Base-by-base conservation (phyloP, 2,329 filamentous ascomycete genomes). In the Grosmannia huntii region DNA sequence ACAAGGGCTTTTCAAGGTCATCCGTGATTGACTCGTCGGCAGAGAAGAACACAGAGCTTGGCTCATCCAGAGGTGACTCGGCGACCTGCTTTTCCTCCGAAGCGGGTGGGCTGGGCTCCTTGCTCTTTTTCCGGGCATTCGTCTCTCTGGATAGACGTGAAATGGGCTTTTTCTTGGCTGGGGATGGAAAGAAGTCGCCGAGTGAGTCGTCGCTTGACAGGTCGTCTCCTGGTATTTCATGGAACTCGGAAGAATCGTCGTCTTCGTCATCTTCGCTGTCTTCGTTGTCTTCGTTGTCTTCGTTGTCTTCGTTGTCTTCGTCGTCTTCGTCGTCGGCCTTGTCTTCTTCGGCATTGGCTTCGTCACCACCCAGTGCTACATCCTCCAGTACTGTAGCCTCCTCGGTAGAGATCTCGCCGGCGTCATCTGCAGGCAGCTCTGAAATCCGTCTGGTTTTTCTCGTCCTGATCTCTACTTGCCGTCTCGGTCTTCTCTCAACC, bases 21-120 rank as follows among this genome's bases (percentile, higher is more conserved):
- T 58, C 52, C 0, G 49, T 9, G 2, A 57, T 28, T 0, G 59
- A 60, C 23, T 63, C 62, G 12, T 60, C 60, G 1, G 62, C 62
- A 2, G 62, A 62, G 48, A 60, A 63, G 51, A 63, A 63, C 4
- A 62, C 7, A 1, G 61, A 60, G 52, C 62, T 63, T 10, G 44
- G 53, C 11, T 62, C 62, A 1, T 61, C 60, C 4, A 6, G 7
- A 16, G 7, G 19, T 28, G 14, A 49, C 25, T 36, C 12, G 21
- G 28, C 21, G 6, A 11, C 1, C 11, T 14, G 4, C n/a, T 12
- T 7, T 7, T 14, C 27, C 12, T 14, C 28, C 19, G 46, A 38
- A 12, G 11, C 12, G 2, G 19, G n/a, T 14, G 19, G 50, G 5
- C 7, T 21, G n/a, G 19, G 28, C 6, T 11, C 10, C 19, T 53